Evolutionary conservation across 2,329 filamentous ascomycete genomes (phyloP), one percentile per base, ranked within the genome.

Genomic region (Fusarium sp.): DNA sequence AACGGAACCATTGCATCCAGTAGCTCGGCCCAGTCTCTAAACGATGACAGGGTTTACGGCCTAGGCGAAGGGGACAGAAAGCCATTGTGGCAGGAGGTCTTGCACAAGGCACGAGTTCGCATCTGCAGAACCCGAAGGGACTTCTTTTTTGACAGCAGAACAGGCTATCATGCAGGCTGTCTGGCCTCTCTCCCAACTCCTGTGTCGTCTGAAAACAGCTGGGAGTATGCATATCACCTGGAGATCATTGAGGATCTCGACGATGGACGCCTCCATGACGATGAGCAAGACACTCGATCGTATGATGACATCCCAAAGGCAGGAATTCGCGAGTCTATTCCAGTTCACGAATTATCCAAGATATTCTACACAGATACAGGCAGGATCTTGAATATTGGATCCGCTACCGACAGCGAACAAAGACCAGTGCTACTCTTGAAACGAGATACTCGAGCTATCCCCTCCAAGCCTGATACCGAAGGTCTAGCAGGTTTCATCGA

Each of bases 331-430:
- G 89, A 91, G 69, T 83, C 82, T 1, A 84, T 91, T n/a, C 88
- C 88, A 0, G 83, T 89, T 5, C 82, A 85, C 37, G 86, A 91
- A 78, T 89, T 98, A 6, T 94, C 95, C 7, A 98, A 97, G 80
- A 94, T 98, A 35, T 97, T 98, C 83, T 98, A 98, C 79, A 95
- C 95, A 1, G 94, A 97, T 75, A 97, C 94, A 0, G 95, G 95
- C 20, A 94, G 94, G 76, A 94, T 98, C 11, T 86, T 98, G 29
- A 97, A 97, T 71, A 95, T 98, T 65, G 85, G 86, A 18, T 84
- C 83, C 24, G 83, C 84, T 5, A 81, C 83, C 10, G 92, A 92
- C 16, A 92, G 75, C 60, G 84, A 81, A 37, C 82, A 81, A 56
- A 81, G 77, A 14, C 83, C 83, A 7, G 80, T 84, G 3, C 71